Conservation (phyloP, 192 early-diverging fungal genomes). For the Spinellus fusiger region DNA sequence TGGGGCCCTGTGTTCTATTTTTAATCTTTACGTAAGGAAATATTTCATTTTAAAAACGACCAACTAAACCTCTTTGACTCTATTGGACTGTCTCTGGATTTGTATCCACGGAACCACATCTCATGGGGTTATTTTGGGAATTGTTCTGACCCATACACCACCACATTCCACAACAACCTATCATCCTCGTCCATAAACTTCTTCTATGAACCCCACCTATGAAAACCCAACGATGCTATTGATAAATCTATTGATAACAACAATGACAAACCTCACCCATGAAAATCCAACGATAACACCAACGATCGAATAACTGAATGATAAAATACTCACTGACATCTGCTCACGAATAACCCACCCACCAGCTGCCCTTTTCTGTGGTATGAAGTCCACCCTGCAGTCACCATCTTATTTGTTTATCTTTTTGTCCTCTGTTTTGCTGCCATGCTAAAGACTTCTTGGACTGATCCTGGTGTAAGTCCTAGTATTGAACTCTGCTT, state of each 20-base stretch:
- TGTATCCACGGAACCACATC: too few species aligned
- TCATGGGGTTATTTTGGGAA: too few species aligned
- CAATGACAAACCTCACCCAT: too few species aligned
- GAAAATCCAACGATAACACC: too few species aligned
- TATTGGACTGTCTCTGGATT: background rate
- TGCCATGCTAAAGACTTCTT: conserved; percentile 70
- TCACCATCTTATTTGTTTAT: conserved; percentile 62
- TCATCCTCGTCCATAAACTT: too few species aligned
- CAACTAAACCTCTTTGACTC: background rate
- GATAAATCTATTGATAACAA: too few species aligned
- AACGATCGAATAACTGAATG: too few species aligned
- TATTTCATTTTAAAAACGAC: background rate
- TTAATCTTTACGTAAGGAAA: conserved; percentile 44
- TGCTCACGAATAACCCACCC: background rate
- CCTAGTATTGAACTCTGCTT: background rate
- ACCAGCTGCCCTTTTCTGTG: background rate
- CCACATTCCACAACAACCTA: too few species aligned
- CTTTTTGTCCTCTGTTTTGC: conserved; percentile 52
- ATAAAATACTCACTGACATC: too few species aligned
- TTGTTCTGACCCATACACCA: too few species aligned
- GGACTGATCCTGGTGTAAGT: conserved; percentile 65
- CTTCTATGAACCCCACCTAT: too few species aligned
- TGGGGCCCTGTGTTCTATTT: conserved; percentile 54
- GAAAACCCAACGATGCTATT: too few species aligned
- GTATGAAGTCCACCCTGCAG: conserved; percentile 38